Base-by-base conservation (phyloP, 1,284 basidiomycete species). In the Papiliotrema fonsecae region DNA sequence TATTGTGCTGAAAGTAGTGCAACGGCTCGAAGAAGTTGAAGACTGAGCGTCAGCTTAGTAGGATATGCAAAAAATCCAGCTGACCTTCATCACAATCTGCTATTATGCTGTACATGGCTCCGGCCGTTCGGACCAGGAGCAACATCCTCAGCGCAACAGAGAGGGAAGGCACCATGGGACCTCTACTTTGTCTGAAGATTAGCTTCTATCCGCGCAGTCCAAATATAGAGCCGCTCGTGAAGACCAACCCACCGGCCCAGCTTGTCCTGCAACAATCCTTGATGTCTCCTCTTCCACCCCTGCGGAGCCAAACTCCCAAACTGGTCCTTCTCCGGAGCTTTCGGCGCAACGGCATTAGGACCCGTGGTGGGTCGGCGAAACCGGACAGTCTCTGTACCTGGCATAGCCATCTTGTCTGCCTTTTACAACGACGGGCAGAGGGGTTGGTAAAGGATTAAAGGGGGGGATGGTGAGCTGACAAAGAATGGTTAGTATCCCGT, bases 21-120 rank as follows among this genome's bases (percentile, higher is more conserved):
- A 98, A 76, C 21, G 96, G 94, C 67, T 98, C 96, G 89, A 89
- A 98, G 74, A 97, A 98, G 73, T 98, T 98, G 79, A 86, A 98
- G 11, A 94, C 92, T 96, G 57, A n/a, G n/a, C 2, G 7, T 49
- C 37, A 51, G 49, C 36, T n/a, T 41, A n/a, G n/a, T 18, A 28
- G 13, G 39, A 11, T 14, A 11, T 16, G 14, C 19, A 45, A 18
- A 19, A 31, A 25, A 30, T 36, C 34, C 3, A 18, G 56, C 77
- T 52, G 52, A 91, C 92, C 89, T 81, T 99, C 96, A 65, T 99
- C 96, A 61, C 96, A 98, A 70, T 98, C 96, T 57, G 86, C 81
- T 53, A 97, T 88, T 60, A 91, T 88, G n/a, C 86, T 82, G 67
- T 93, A 97, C 88, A 97, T 94, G 3, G 92, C 94, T 3, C 82